phyloP scores from a whole-genome alignment of 306 rosid species.

The Fragaria nilgerrensis region DNA sequence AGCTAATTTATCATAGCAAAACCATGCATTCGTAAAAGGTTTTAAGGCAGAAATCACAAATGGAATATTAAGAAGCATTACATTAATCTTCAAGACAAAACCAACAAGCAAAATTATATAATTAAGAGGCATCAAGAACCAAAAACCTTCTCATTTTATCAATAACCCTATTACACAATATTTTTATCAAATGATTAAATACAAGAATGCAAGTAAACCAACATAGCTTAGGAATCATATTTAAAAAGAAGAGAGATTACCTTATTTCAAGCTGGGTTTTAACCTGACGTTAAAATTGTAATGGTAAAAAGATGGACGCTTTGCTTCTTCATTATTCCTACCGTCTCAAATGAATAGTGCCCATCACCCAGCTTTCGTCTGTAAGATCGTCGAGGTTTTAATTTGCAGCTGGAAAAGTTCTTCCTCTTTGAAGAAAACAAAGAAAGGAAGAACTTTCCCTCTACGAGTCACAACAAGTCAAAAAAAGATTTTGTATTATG shows the following conservation, averaged over 20 bases:
- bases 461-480: not conserved
- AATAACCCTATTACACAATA: not conserved
- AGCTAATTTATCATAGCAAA: not conserved
- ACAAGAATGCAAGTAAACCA: constrained; percentile 22
- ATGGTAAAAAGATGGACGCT: constrained; percentile 39
- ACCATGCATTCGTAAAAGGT: not conserved
- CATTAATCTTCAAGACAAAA: not conserved
- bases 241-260: constrained; percentile 46
- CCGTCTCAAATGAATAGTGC: not conserved
- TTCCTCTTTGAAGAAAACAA: not conserved
- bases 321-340: constrained; percentile 38
- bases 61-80: not conserved
- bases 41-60: not conserved
- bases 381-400: not conserved
- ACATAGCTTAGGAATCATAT: constrained; percentile 17
- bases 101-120: not conserved
- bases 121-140: not conserved
- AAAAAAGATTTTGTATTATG: not conserved
- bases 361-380: not conserved
- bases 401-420: not conserved
- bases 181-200: not conserved
- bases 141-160: not conserved
- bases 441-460: constrained; percentile 7
- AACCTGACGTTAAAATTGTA: constrained; percentile 13
- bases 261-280: constrained; percentile 48